Evolutionary conservation across 108 stramenopile species (phyloP).

Genomic region (Discostella stelligeroides): DNA sequence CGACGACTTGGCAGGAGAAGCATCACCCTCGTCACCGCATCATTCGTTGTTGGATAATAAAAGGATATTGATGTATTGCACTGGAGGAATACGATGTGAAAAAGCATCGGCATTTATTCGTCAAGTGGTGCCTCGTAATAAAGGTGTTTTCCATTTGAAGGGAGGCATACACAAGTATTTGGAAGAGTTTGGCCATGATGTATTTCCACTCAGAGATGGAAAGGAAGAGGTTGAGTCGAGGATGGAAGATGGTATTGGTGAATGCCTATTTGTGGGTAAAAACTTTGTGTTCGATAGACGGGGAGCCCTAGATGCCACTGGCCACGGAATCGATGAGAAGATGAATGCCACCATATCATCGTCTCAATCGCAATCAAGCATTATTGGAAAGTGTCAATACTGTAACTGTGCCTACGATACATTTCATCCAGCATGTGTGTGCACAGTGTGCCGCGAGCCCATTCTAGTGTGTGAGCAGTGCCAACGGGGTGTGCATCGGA

Average conservation of each 20-base stretch:
- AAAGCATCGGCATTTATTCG: conserved; percentile 85
- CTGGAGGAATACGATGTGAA: conserved; percentile 95
- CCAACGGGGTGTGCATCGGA: conserved; percentile 12
- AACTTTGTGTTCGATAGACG: conserved; percentile 88
- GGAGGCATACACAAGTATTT: conserved; percentile 90
- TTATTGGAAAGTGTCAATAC: conserved; percentile 73
- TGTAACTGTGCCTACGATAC: conserved; percentile 67
- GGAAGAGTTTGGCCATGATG: conserved; percentile 59
- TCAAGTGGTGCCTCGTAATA: conserved; percentile 49
- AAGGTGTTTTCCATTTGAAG: conserved; percentile 71
- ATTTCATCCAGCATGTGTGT: conserved; percentile 73
- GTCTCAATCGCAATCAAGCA: background rate
- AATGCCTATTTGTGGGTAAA: conserved; percentile 76
- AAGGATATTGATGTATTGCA: conserved; percentile 89
- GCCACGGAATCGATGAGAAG: conserved; percentile 15
- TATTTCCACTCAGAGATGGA: background rate
- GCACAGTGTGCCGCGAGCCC: conserved; percentile 88
- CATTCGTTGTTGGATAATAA: conserved; percentile 27
- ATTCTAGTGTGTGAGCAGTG: conserved; percentile 68
- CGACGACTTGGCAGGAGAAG: background rate
- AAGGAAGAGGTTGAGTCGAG: background rate
- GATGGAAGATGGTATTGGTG: conserved; percentile 1
- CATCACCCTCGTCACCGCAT: conserved; percentile 9
- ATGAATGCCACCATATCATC: background rate
- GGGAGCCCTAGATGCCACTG: conserved; percentile 38